Evolutionary conservation across 2,329 filamentous ascomycete genomes (phyloP), one percentile per base, ranked within the genome.

Genomic region (Teratosphaeria pseudoeucalypti): DNA sequence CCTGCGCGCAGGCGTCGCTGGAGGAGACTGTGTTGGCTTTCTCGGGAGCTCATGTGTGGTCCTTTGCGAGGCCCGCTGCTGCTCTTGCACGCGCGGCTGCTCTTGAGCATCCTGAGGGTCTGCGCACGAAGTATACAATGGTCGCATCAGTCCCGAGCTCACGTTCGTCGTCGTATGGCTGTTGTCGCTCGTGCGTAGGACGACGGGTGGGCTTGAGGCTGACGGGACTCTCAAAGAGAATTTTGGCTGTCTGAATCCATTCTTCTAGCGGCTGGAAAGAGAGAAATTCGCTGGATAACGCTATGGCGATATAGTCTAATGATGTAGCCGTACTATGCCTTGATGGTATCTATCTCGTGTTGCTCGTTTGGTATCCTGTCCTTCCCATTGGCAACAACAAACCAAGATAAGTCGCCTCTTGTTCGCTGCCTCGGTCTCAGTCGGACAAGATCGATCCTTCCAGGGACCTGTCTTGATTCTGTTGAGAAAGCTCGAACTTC

Each of bases 31-130:
- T 9, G 61, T 58, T 11, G 61, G 60, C 61, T 62, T 61, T 27
- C 61, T 60, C 11, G 60, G 61, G 11, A 62, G 55, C 37, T 61
- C 61, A 57, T 63, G 4, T 23, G 43, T 49, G 32, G 37, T 53
- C 34, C 12, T 55, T 54, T 29, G 29, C 32, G 23, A 12, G 16
- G 54, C 14, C 19, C 16, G 29, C 54, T 56, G 27, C 54, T 27
- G 37, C 27, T 56, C 37, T 56, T 56, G 29, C 29, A 34, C 5
- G 43, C 32, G 54, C 34, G 54, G 52, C 14, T 23, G 27, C 26
- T 54, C n/a, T n/a, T 47, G 58, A 34, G 58, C 53, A 56, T 56
- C 2, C 23, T 23, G 52, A 39, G 34, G 29, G 47, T 60, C 53
- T 47, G 12, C 11, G 39, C 58, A 60, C n/a, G 61, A 60, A 26